These are phyloP conservation scores for Chloris gayana DNA, from an alignment of 176 grass and related monocot genomes.

Conservation along the genomic window DNA sequence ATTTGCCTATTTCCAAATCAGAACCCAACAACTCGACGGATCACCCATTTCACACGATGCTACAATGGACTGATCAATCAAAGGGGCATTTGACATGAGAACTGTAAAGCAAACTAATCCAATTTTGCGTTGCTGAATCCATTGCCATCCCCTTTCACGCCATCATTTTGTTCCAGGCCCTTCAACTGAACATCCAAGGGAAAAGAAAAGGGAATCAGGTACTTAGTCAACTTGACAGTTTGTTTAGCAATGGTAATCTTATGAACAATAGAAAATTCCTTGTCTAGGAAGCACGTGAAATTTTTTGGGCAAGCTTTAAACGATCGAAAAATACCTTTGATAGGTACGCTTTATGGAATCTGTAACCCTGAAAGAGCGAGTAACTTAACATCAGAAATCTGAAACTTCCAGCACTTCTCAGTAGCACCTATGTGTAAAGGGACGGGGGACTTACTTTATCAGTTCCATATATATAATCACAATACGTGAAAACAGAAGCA, in stretches of 20 bases:
- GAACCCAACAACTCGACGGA: conserved; percentile 24
- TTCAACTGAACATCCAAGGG: conserved; percentile 49
- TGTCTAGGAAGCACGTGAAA: background rate
- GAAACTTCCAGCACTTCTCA: background rate
- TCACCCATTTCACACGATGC: background rate
- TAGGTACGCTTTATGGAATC: conserved; percentile 75
- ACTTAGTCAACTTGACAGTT: conserved; percentile 18
- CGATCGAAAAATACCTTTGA: conserved; percentile 61
- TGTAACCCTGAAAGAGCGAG: conserved; percentile 82
- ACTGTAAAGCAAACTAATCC: conserved; percentile 34
- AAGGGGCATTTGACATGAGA: background rate
- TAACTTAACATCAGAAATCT: conserved; percentile 23
- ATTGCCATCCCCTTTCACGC: conserved; percentile 35
- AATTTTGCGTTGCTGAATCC: conserved; percentile 31
- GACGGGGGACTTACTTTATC: conserved; percentile 72
- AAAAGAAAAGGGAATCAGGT: conserved; percentile 16
- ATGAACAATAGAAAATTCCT: conserved; percentile 8
- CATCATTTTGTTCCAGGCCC: conserved; percentile 37
- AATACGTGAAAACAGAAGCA: conserved; percentile 94
- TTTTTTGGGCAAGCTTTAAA: background rate
- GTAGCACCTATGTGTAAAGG: conserved; percentile 10
- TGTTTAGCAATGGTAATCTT: background rate
- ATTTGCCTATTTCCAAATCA: background rate
- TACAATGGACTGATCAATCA: background rate
- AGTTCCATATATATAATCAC: conserved; percentile 92